Conservation (phyloP, 139 green algal species). For the Chlamydomonas eustigma region DNA sequence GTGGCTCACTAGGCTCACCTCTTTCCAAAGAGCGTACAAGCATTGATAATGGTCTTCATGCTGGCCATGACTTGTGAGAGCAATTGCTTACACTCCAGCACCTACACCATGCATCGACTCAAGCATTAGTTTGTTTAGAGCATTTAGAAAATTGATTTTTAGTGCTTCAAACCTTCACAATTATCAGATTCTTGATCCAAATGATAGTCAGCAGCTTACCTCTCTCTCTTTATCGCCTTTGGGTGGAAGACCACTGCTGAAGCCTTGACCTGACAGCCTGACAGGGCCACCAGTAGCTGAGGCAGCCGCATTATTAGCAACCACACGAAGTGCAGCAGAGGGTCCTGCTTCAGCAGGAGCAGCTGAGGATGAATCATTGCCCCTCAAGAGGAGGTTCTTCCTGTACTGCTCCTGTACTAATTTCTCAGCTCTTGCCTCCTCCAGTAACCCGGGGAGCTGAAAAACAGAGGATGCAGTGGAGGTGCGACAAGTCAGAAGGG, state of each 20-base stretch:
- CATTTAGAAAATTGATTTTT: too few species aligned
- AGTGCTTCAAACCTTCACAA: too few species aligned
- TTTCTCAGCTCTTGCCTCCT: constrained; percentile 24
- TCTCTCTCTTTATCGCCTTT: constrained; percentile 63
- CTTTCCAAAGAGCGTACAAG: constrained; percentile 6
- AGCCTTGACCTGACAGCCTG: background rate
- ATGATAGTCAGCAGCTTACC: too few species aligned
- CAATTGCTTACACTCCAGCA: constrained; percentile 42
- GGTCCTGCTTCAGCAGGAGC: background rate
- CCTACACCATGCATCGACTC: constrained; percentile 6
- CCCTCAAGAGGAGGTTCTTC: constrained; percentile 6
- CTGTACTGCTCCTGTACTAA: constrained; percentile 19
- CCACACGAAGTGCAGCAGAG: background rate
- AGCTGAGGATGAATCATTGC: background rate
- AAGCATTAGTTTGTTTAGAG: constrained; percentile 5
- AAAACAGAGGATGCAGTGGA: too few species aligned
- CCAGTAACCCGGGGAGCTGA: background rate
- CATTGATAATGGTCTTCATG: constrained; percentile 25
- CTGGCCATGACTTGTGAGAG: constrained; percentile 48
- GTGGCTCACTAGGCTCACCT: background rate
- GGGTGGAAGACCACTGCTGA: constrained; percentile 17
- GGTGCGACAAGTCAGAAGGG: too few species aligned
- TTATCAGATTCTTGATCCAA: too few species aligned
- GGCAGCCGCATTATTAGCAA: background rate
- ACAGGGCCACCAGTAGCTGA: background rate